A percentile compares a stretch with the other conserved stretches of the same genome.
Evolutionary conservation across 2,329 filamentous ascomycete genomes (phyloP).

Genomic region (Coniochaeta sp.): DNA sequence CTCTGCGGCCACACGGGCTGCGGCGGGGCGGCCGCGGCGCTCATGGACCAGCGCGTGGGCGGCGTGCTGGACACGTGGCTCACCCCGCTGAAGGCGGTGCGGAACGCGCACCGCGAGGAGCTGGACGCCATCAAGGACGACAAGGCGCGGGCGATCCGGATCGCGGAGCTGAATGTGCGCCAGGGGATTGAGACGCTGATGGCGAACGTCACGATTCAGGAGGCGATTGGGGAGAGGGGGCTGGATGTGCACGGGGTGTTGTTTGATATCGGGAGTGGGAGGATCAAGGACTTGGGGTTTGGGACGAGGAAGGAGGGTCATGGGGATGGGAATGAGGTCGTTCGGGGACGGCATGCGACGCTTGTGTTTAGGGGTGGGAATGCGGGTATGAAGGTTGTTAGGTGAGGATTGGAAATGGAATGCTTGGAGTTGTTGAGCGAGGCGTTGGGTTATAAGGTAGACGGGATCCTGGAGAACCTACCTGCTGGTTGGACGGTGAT

Average conservation of each 20-base stretch:
- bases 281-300: conserved; percentile 39
- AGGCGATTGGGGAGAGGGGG: conserved; percentile 63
- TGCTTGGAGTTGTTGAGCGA: too few relatives aligned
- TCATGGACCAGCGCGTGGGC: conserved; percentile 38
- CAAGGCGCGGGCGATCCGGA: conserved; percentile 46
- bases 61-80: conserved; percentile 51
- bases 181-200: conserved; percentile 60
- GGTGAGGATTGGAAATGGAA: neutral
- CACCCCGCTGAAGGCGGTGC: conserved; percentile 39
- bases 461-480: too few relatives aligned
- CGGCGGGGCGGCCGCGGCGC: conserved; percentile 58
- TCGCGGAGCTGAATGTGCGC: conserved; percentile 74
- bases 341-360: conserved; percentile 41
- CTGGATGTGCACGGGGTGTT: conserved; percentile 72
- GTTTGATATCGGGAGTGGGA: conserved; percentile 54
- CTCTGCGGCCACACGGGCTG: conserved; percentile 64
- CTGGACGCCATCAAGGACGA: conserved; percentile 47
- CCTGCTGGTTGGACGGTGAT: too few relatives aligned
- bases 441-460: neutral
- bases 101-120: conserved; percentile 43
- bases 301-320: conserved; percentile 25
- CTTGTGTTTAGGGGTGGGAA: conserved; percentile 40
- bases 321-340: conserved; percentile 24
- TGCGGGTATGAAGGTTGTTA: conserved; percentile 24
- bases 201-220: conserved; percentile 61